phyloP scores from a whole-genome alignment of 345 rosid species.

The Erysimum cheiranthoides region DNA sequence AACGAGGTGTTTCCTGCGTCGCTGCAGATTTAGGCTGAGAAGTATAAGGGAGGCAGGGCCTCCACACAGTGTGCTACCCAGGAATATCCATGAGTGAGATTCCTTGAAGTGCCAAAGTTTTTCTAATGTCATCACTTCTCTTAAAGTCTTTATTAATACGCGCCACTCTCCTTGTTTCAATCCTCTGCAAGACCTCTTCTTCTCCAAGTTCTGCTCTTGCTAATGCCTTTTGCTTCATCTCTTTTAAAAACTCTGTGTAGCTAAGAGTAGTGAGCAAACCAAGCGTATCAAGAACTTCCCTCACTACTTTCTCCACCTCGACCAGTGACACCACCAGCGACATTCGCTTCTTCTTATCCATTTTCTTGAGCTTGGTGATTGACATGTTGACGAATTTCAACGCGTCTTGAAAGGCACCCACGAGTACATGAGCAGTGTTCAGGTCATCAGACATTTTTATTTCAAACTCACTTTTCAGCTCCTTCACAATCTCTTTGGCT shows the following conservation, averaged over 20 bases:
- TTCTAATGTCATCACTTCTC: conserved; percentile 65
- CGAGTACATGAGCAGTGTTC: conserved; percentile 62
- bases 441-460: conserved; percentile 71
- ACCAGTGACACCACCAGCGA: conserved; percentile 52
- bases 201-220: conserved; percentile 56
- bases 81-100: conserved; percentile 69
- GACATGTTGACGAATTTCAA: conserved; percentile 69
- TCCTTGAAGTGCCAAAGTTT: conserved; percentile 57
- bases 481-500: conserved; percentile 53
- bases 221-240: conserved; percentile 66
- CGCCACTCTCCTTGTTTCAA: conserved; percentile 58
- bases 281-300: conserved; percentile 55
- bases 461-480: conserved; percentile 57
- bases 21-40: too few relatives aligned
- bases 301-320: conserved; percentile 57
- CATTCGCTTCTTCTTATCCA: conserved; percentile 19
- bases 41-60: conserved; percentile 62
- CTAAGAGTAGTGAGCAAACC: conserved; percentile 58
- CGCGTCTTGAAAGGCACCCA: conserved; percentile 71
- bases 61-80: conserved; percentile 68
- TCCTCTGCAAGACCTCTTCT: conserved; percentile 50
- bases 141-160: conserved; percentile 62
- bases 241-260: conserved; percentile 62
- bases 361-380: conserved; percentile 53
- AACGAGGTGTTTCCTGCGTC: too few relatives aligned